Evolutionary conservation across 2,329 filamentous ascomycete genomes (phyloP).

Genomic region (Tolypocladium cylindrosporum): DNA sequence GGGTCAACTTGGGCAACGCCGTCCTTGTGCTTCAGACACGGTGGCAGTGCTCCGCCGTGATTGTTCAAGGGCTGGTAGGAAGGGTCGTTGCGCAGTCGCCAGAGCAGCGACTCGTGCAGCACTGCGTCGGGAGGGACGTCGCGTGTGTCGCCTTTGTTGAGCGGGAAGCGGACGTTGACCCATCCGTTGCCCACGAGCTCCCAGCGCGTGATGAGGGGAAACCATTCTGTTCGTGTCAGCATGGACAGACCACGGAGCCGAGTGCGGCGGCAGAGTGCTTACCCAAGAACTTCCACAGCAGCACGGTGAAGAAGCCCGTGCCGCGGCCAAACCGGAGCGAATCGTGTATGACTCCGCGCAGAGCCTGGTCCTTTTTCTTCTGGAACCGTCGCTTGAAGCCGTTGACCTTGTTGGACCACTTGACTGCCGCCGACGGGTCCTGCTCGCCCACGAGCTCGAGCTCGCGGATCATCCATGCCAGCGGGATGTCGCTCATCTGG

Average conservation of each 20-base stretch:
- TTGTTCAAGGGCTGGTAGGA: conserved; percentile 23
- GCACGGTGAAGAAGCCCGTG: conserved; percentile 25
- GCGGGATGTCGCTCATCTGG: conserved; percentile 38
- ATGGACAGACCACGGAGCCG: neutral
- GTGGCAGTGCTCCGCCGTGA: conserved; percentile 16
- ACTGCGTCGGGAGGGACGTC: conserved; percentile 29
- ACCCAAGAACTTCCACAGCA: conserved; percentile 34
- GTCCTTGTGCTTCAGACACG: conserved; percentile 19
- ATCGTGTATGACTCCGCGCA: conserved; percentile 26
- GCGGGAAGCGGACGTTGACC: conserved; percentile 25
- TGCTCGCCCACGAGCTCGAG: conserved; percentile 26
- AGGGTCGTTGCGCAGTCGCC: conserved; percentile 18
- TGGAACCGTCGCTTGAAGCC: conserved; percentile 22
- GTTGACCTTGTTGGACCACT: conserved; percentile 21
- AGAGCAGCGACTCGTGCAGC: conserved; percentile 26
- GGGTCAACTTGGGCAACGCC: neutral
- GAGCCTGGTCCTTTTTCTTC: conserved; percentile 18
- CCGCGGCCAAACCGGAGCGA: conserved; percentile 26
- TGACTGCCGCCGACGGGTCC: conserved; percentile 19
- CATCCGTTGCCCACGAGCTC: conserved; percentile 23
- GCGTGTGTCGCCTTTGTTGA: conserved; percentile 24
- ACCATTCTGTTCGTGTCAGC: conserved; percentile 17
- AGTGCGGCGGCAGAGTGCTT: conserved; percentile 8
- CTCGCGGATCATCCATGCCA: conserved; percentile 44
- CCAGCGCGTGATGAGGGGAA: conserved; percentile 30